These are phyloP conservation scores for Eucalyptus regnans DNA, from an alignment of 345 rosid genomes.

Conservation along the genomic window DNA sequence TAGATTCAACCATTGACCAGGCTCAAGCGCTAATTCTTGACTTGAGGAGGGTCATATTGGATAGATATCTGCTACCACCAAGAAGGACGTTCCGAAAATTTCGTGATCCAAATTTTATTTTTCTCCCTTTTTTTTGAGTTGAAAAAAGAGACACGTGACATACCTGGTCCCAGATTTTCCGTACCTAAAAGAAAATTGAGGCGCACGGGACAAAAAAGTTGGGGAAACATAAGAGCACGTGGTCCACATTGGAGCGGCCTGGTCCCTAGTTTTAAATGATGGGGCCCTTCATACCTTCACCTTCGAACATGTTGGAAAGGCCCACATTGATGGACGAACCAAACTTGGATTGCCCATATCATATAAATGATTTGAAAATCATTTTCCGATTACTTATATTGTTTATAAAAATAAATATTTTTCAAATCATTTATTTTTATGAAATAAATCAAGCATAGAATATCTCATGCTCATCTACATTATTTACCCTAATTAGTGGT, in stretches of 20 bases:
- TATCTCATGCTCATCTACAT: too few relatives aligned
- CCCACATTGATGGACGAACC: background rate
- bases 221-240: background rate
- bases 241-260: background rate
- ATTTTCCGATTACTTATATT: rapidly evolving
- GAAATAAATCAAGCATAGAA: too few relatives aligned
- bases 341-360: background rate
- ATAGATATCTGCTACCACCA: too few relatives aligned
- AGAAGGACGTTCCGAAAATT: background rate
- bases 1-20: too few relatives aligned
- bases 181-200: too few relatives aligned
- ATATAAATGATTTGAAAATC: background rate
- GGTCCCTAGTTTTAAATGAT: background rate
- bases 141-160: background rate
- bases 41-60: too few relatives aligned
- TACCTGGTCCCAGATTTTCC: background rate
- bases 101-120: background rate
- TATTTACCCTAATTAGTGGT: too few relatives aligned
- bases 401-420: background rate
- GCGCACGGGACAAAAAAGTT: too few relatives aligned
- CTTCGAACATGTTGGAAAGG: background rate
- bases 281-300: background rate
- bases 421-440: too few relatives aligned
- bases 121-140: background rate
- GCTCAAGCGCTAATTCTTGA: too few relatives aligned